Percentiles rank a stretch among this genome's conserved stretches.
phyloP scores from a whole-genome alignment of 805 yeast genomes.

The Candida koratica region DNA sequence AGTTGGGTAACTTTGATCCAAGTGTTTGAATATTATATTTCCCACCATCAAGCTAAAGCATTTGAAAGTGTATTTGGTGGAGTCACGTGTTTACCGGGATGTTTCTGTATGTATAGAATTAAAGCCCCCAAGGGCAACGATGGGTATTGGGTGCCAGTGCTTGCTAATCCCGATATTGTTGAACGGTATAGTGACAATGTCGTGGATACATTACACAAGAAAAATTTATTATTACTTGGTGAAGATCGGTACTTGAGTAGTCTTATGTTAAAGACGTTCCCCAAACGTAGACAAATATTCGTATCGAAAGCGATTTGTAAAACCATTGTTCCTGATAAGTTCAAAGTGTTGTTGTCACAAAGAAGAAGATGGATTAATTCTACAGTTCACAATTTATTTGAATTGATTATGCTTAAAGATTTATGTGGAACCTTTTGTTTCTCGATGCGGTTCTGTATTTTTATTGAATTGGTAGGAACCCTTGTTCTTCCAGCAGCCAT shows the following conservation, averaged over 20 bases:
- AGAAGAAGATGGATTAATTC: slow-evolving; percentile 97
- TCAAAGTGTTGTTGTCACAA: slow-evolving; percentile 77
- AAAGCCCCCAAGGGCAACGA: slow-evolving; percentile 76
- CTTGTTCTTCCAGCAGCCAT: slow-evolving; percentile 87
- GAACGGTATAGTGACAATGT: slow-evolving; percentile 87
- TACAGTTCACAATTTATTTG: slow-evolving; percentile 88
- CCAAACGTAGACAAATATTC: slow-evolving; percentile 81
- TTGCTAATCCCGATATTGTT: slow-evolving; percentile 90
- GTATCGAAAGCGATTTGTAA: slow-evolving; percentile 90
- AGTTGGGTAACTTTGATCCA: slow-evolving; percentile 93
- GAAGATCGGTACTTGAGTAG: slow-evolving; percentile 87
- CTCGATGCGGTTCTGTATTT: slow-evolving; percentile 89
- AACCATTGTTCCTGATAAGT: slow-evolving; percentile 82
- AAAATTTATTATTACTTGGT: slow-evolving; percentile 80
- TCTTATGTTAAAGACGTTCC: slow-evolving; percentile 83
- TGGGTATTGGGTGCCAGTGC: slow-evolving; percentile 85
- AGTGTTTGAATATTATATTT: slow-evolving; percentile 88
- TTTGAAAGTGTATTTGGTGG: slow-evolving; percentile 94
- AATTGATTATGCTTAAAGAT: slow-evolving; percentile 76
- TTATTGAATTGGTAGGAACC: slow-evolving; percentile 81
- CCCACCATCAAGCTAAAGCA: slow-evolving; percentile 92
- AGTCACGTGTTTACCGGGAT: slow-evolving; percentile 94
- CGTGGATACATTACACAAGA: slow-evolving; percentile 76
- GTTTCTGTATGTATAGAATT: slow-evolving; percentile 88
- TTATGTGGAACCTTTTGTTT: slow-evolving; percentile 93